These are phyloP conservation scores for Didymella exigua DNA, from an alignment of 2,329 filamentous ascomycete genomes.

Conservation along the genomic window DNA sequence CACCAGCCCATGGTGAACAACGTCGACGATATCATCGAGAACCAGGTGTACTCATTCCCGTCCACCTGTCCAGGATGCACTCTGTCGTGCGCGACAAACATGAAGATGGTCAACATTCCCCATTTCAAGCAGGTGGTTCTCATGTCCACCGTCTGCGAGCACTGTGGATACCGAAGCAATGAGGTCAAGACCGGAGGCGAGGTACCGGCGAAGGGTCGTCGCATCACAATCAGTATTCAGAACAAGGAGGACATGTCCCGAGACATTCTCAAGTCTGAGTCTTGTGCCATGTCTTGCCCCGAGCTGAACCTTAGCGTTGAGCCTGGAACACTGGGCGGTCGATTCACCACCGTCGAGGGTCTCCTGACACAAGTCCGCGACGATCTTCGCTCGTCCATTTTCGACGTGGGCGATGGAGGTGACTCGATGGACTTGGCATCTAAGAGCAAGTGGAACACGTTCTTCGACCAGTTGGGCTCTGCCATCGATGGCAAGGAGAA, in stretches of 20 bases:
- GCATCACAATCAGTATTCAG: conserved; percentile 77
- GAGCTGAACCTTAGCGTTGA: conserved; percentile 88
- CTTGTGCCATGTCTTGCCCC: conserved; percentile 82
- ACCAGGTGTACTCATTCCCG: conserved; percentile 92
- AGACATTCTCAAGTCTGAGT: conserved; percentile 96
- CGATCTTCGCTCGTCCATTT: conserved; percentile 87
- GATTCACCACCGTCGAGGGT: conserved; percentile 96
- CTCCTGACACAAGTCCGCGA: conserved; percentile 90
- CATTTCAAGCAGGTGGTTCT: conserved; percentile 97
- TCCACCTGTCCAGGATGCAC: conserved; percentile 90
- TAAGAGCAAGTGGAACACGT: conserved; percentile 75
- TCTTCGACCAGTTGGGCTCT: conserved; percentile 76
- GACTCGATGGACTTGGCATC: conserved; percentile 75
- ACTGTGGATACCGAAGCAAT: conserved; percentile 92
- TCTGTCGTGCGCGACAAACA: conserved; percentile 85
- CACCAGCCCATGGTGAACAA: conserved; percentile 49
- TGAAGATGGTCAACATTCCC: conserved; percentile 98
- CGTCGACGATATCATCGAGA: conserved; percentile 79
- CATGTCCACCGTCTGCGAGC: conserved; percentile 90
- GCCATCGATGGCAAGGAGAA: conserved; percentile 81
- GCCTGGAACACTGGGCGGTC: conserved; percentile 90
- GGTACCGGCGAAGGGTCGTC: conserved; percentile 83
- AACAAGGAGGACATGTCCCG: conserved; percentile 76
- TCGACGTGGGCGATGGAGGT: conserved; percentile 75
- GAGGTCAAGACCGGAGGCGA: conserved; percentile 97